Evolutionary conservation across 345 rosid species (phyloP).

Genomic region (Eucalyptus pauciflora): DNA sequence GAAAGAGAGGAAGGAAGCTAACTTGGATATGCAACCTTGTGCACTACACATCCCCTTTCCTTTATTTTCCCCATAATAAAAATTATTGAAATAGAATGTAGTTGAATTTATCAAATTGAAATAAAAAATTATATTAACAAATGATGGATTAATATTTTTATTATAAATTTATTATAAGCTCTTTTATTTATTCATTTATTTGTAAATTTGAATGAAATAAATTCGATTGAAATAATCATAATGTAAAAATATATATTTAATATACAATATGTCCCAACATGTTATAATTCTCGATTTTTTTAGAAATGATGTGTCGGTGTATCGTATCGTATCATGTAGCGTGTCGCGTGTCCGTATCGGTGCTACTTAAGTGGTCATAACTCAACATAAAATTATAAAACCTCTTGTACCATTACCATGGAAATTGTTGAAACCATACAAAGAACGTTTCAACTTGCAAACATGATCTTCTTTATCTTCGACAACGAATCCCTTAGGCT

Average conservation of each 20-base stretch:
- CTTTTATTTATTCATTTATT: too few species aligned
- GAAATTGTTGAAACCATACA: neutral
- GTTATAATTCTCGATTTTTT: rapidly evolving
- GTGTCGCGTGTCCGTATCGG: rapidly evolving
- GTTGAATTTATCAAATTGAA: too few species aligned
- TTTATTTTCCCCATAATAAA: too few species aligned
- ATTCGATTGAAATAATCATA: too few species aligned
- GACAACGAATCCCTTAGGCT: rapidly evolving
- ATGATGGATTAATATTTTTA: too few species aligned
- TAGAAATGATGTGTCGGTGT: rapidly evolving
- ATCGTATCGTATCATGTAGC: rapidly evolving
- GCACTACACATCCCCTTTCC: neutral
- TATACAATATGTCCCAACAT: too few species aligned
- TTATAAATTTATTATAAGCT: too few species aligned
- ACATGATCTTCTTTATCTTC: neutral
- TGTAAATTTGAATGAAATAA: too few species aligned
- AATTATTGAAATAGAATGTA: too few species aligned
- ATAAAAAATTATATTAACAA: too few species aligned
- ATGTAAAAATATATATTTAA: too few species aligned
- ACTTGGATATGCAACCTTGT: constrained; percentile 2
- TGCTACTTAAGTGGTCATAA: too few species aligned
- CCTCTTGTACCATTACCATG: neutral
- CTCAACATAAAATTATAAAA: neutral
- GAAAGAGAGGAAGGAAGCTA: neutral
- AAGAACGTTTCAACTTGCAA: neutral